Evolutionary conservation across 805 yeast genomes (phyloP).

Genomic region (Wickerhamiella lipophila): DNA sequence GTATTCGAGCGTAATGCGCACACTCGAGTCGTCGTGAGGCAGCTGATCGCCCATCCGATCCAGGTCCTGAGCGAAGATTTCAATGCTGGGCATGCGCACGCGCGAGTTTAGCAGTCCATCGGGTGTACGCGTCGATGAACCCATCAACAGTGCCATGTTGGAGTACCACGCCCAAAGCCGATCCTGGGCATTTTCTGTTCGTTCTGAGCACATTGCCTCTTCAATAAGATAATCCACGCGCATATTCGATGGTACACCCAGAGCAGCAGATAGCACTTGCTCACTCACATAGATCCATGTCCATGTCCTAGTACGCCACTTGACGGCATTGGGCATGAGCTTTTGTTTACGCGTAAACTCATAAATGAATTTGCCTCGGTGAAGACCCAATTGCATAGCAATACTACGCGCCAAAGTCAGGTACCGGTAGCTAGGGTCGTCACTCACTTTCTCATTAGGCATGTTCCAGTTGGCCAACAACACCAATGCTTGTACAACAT

Average conservation of each 20-base stretch:
- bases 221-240: slow-evolving; percentile 75
- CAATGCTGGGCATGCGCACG: slow-evolving; percentile 66
- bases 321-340: slow-evolving; percentile 76
- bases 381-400: slow-evolving; percentile 77
- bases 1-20: slow-evolving; percentile 68
- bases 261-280: slow-evolving; percentile 77
- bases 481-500: slow-evolving; percentile 78
- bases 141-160: slow-evolving; percentile 73
- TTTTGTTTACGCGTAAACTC: slow-evolving; percentile 88
- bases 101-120: slow-evolving; percentile 81
- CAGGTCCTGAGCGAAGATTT: slow-evolving; percentile 66
- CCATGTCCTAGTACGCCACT: slow-evolving; percentile 93
- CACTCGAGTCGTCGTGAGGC: slow-evolving; percentile 47
- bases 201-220: slow-evolving; percentile 39
- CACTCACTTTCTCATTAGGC: slow-evolving; percentile 83
- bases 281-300: slow-evolving; percentile 75
- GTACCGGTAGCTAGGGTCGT: slow-evolving; percentile 82
- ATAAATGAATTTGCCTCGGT: slow-evolving; percentile 79
- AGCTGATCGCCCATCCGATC: slow-evolving; percentile 56
- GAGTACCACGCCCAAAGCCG: slow-evolving; percentile 72
- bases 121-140: slow-evolving; percentile 68
- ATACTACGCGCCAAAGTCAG: slow-evolving; percentile 75
- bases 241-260: slow-evolving; percentile 79
- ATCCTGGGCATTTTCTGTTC: slow-evolving; percentile 36
- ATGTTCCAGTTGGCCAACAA: slow-evolving; percentile 85